phyloP scores from a whole-genome alignment of 192 early-diverging fungal species.

The Coemansia pectinata region DNA sequence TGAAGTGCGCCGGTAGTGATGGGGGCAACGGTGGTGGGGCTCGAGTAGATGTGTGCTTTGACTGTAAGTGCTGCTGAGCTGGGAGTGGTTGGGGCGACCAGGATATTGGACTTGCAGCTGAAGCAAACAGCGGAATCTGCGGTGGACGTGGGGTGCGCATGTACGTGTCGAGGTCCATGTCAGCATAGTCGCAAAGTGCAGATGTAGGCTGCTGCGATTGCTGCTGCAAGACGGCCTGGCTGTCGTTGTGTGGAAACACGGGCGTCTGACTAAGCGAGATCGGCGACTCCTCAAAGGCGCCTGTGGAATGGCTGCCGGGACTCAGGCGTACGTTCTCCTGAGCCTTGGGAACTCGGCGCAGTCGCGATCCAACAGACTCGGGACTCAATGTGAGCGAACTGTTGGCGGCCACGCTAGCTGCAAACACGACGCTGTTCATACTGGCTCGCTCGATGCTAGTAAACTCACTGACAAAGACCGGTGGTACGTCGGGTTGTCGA shows the following conservation, averaged over 20 bases:
- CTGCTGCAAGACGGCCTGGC: background rate
- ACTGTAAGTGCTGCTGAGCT: background rate
- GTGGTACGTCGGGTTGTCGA: constrained; percentile 3
- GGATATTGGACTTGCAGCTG: constrained; percentile 23
- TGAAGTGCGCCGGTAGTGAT: constrained; percentile 24
- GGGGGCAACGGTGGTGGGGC: constrained; percentile 12
- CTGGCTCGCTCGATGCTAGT: constrained; percentile 37
- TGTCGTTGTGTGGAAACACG: background rate
- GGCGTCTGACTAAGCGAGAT: background rate
- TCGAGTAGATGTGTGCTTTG: background rate
- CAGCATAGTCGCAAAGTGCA: constrained; percentile 27
- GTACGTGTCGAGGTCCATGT: constrained; percentile 18
- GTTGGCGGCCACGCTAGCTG: constrained; percentile 34
- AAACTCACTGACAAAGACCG: constrained; percentile 32
- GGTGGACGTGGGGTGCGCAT: constrained; percentile 18
- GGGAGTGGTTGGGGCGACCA: constrained; percentile 14
- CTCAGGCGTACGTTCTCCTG: constrained; percentile 19
- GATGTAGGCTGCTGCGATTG: constrained; percentile 8
- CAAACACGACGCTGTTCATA: constrained; percentile 42
- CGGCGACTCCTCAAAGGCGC: constrained; percentile 1
- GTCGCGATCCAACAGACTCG: constrained; percentile 38
- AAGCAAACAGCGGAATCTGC: constrained; percentile 15
- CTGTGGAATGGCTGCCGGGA: background rate
- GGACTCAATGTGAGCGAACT: constrained; percentile 44
- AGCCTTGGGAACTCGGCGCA: constrained; percentile 44